A percentile compares a stretch with the other conserved stretches of the same genome.
phyloP scores from a whole-genome alignment of 202 grass and related monocot species.

The Eragrostis tef region DNA sequence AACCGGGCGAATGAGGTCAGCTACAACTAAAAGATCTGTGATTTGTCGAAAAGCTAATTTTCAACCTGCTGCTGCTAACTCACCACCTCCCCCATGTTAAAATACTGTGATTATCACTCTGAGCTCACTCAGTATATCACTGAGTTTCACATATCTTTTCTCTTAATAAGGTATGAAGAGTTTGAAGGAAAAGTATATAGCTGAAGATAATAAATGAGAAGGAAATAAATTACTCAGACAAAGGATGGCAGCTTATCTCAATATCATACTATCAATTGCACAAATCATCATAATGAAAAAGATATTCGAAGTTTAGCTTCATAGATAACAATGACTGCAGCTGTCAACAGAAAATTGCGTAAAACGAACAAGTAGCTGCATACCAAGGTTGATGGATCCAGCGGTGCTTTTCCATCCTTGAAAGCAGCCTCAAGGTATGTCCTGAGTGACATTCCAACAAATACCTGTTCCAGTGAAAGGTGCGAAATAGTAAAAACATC shows the following conservation, averaged over 20 bases:
- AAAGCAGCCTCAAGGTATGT: conserved; percentile 99
- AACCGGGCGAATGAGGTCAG: conserved; percentile 2
- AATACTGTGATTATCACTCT: conserved; percentile 14
- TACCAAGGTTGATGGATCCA: conserved; percentile 99
- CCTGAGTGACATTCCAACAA: conserved; percentile 97
- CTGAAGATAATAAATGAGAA: background rate
- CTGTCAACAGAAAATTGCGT: conserved; percentile 2
- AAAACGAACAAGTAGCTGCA: conserved; percentile 42
- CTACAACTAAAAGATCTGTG: background rate
- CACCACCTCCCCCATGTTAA: background rate
- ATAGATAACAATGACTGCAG: conserved; percentile 8
- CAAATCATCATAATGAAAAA: conserved; percentile 3
- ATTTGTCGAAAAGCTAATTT: background rate
- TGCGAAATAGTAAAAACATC: conserved; percentile 34
- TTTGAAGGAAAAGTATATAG: conserved; percentile 12
- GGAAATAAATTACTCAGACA: conserved; percentile 30
- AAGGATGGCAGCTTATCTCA: conserved; percentile 5
- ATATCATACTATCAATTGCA: conserved; percentile 39
- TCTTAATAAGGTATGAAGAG: background rate
- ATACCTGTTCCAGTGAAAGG: conserved; percentile 69
- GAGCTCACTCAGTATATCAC: background rate
- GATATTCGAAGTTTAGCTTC: background rate
- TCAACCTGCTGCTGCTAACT: background rate
- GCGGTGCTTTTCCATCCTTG: conserved; percentile 95
- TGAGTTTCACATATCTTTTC: background rate